Base-by-base conservation (phyloP, 805 yeast genomes). In the Metschnikowia arizonensis region DNA sequence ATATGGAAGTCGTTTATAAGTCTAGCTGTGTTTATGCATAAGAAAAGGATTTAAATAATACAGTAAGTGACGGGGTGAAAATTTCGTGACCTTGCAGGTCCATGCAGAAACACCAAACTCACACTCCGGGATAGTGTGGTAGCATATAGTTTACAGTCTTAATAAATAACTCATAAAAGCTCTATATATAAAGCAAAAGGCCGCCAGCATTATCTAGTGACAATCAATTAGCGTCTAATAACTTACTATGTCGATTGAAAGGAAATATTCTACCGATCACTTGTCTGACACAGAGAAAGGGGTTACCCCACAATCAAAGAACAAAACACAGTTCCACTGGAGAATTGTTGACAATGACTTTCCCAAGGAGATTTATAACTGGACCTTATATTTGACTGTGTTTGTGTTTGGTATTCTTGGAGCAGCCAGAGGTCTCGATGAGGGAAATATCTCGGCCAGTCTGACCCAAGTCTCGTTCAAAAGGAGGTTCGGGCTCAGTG, bases 401-500 rank as follows among this genome's bases (percentile, higher is more conserved):
- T 60, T 72, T 25, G 66, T 76, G 2, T 79, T 78, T 60, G 84
- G 83, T 38, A 57, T 78, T 14, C 58, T 78, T 35, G 84, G 84
- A 5, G 66, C 75, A 28, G 79, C 80, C 4, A 62, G 84, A 59
- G 84, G 83, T 11, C 71, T 66, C 37, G 83, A 79, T 57, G 83
- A 79, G 57, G 83, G 83, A 28, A 62, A 61, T 48, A 66, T 74
- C 28, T 62, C 78, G 7, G 80, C 79, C 10, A 61, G 71, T 5
- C 62, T 73, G 17, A 65, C 74, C 9, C 79, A 73, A 52, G 47
- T 50, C 3, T 64, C 76, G 0, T 79, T 79, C 56, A 60, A 54
- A 25, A 42, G 55, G 5, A 58, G 60, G 40, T 77, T 77, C 53
- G 79, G 79, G 0, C 63, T 79, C 19, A 55, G 60, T 12, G 77